Evolutionary conservation across 495 filamentous ascomycete species (phyloP), one percentile per base, ranked within the genome.

Genomic region (Podospora tetraspora): DNA sequence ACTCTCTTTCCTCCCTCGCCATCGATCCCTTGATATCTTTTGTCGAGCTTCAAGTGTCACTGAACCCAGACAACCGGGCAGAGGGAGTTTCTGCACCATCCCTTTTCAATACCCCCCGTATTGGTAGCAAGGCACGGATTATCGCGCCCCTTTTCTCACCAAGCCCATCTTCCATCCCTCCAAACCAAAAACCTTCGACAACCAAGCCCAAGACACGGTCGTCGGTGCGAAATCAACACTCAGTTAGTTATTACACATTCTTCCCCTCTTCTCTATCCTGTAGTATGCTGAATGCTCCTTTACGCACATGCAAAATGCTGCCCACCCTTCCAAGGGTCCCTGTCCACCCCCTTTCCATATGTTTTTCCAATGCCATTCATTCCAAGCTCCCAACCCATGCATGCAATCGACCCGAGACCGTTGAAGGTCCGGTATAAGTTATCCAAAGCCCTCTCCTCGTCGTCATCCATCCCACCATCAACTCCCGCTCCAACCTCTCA

Each of bases 241-340:
- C 22, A 62, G 37, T 62, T 62, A 62, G 43, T 21, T 62, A 62
- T 25, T 62, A 32, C 32, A 62, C 61, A 62, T 61, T 63, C 62
- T 25, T 63, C 34, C 62, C 23, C 24, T 24, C 25, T 64, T 64
- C 24, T 57, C 23, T 64, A 56, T 64, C 43, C 62, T 64, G 23
- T 60, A 60, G 23, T 60, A 60, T 64, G 32, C 37, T 56, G n/a
- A 22, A 30, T 22, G n/a, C 25, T 62, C 25, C 61, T 19, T 7
- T 7, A 4, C 43, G 19, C 62, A n/a, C 43, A 52, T 52, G 43
- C 19, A 52, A 52, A 52, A 52, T 52, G 43, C 43, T 52, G 43
- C 16, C 37, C 37, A n/a, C 37, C 16, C 37, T 52, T 52, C 37
- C 16, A 43, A 43, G 13, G 4, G 37, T n/a, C 43, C 19, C 43